Percentiles rank a stretch among this genome's conserved stretches.
phyloP scores from a whole-genome alignment of 352 stramenopile genomes.

The Globisporangium sylvaticum region DNA sequence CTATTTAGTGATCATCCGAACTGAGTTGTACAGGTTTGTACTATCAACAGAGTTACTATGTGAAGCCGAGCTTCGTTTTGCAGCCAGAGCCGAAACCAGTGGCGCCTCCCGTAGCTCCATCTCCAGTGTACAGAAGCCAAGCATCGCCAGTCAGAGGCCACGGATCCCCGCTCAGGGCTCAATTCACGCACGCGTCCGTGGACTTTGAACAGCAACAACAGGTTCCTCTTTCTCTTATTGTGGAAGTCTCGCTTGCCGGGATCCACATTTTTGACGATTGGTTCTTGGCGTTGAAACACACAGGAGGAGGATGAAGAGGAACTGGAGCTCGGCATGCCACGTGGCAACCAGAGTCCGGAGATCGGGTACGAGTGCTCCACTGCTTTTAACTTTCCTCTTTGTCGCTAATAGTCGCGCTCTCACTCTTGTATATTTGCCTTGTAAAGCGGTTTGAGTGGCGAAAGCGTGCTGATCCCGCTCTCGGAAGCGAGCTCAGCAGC shows the following conservation, averaged over 20 bases:
- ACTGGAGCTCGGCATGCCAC: conserved; percentile 5
- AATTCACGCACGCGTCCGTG: background rate
- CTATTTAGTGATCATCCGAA: too few species aligned
- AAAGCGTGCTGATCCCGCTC: conserved; percentile 47
- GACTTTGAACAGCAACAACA: conserved; percentile 10
- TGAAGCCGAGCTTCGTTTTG: conserved; percentile 35
- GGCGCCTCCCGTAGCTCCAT: background rate
- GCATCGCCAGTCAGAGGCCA: conserved; percentile 1
- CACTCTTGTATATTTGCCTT: background rate
- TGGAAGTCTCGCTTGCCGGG: background rate
- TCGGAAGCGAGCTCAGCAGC: background rate
- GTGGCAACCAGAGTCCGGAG: background rate
- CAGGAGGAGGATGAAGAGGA: background rate
- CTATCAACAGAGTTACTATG: conserved; percentile 18
- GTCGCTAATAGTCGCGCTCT: background rate
- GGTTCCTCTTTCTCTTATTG: background rate
- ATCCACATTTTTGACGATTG: background rate
- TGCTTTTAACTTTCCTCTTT: background rate
- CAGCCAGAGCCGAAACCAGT: conserved; percentile 16
- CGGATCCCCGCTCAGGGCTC: background rate
- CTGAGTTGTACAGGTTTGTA: too few species aligned
- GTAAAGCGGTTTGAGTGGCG: conserved; percentile 15
- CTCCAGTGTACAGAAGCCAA: background rate
- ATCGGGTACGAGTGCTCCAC: background rate
- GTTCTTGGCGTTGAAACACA: background rate